Percentiles rank a stretch among this genome's conserved stretches.
Conservation (phyloP, 306 rosid species). For the Coriaria nepalensis region DNA sequence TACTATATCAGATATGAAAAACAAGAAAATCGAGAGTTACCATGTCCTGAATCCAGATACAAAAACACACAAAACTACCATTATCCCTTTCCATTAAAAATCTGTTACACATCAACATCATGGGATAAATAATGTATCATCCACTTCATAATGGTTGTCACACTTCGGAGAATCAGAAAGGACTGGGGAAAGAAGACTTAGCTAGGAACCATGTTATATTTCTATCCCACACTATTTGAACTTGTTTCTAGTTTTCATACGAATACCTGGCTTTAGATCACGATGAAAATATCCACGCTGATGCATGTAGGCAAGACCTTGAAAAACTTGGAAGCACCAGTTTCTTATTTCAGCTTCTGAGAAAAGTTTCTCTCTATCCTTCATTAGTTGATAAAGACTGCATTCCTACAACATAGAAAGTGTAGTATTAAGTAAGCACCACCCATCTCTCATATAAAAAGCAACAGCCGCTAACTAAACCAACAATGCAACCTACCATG, state of each 20-base stretch:
- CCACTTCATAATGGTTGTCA: too few relatives aligned
- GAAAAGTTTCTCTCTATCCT: constrained; percentile 70
- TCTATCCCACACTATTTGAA: not conserved
- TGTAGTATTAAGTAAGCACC: not conserved
- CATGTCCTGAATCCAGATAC: too few relatives aligned
- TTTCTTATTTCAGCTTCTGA: constrained; percentile 71
- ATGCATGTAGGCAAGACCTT: constrained; percentile 95
- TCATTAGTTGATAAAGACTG: constrained; percentile 92
- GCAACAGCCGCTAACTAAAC: not conserved
- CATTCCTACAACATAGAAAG: constrained; percentile 34
- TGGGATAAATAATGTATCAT: too few relatives aligned
- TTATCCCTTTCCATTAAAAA: too few relatives aligned
- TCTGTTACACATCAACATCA: too few relatives aligned
- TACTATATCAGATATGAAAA: too few relatives aligned
- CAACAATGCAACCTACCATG: constrained; percentile 46
- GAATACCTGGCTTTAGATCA: constrained; percentile 89
- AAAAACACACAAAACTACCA: too few relatives aligned
- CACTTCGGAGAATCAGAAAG: too few relatives aligned
- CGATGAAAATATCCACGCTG: constrained; percentile 99
- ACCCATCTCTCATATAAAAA: not conserved
- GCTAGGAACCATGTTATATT: too few relatives aligned
- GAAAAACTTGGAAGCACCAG: constrained; percentile 98
- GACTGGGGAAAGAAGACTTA: too few relatives aligned
- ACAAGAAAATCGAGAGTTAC: too few relatives aligned
- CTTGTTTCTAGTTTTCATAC: not conserved